Percentiles rank a stretch among this genome's conserved stretches.
Evolutionary conservation across 2,329 filamentous ascomycete species (phyloP).

Genomic region (Neurospora sp.): DNA sequence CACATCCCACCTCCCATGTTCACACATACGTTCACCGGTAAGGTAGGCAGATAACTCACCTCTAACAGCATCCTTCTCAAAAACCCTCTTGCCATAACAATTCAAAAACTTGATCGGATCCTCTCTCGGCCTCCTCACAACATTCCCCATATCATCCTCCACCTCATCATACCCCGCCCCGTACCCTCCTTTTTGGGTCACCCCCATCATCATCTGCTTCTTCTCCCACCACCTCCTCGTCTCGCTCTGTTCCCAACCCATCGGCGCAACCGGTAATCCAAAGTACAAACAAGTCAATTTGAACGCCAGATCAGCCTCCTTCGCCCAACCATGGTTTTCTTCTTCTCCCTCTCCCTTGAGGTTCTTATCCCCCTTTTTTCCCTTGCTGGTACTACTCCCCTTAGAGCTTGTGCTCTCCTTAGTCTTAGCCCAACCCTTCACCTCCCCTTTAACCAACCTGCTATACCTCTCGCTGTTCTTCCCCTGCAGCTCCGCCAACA

Average conservation of each 20-base stretch:
- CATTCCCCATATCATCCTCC: slow-evolving; percentile 1
- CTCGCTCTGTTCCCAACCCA: slow-evolving; percentile 14
- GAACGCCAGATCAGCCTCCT: slow-evolving; percentile 20
- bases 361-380: slow-evolving; percentile 6
- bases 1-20: not conserved
- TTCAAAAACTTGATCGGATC: slow-evolving; percentile 13
- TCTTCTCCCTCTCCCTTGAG: slow-evolving; percentile 1
- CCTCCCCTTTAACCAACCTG: slow-evolving; percentile 3
- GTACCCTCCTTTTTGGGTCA: slow-evolving; percentile 2
- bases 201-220: slow-evolving; percentile 3
- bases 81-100: slow-evolving; percentile 8
- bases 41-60: slow-evolving; percentile 4
- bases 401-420: not conserved
- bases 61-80: slow-evolving; percentile 9
- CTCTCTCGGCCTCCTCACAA: not conserved
- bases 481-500: slow-evolving; percentile 10
- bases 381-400: slow-evolving; percentile 1
- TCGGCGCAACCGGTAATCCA: slow-evolving; percentile 33
- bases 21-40: not conserved
- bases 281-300: slow-evolving; percentile 38
- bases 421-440: not conserved
- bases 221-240: not conserved
- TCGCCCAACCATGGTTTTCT: slow-evolving; percentile 5
- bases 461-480: slow-evolving; percentile 7
- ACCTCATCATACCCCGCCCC: slow-evolving; percentile 10